These are phyloP conservation scores for Phialemonium atrogriseum DNA, from an alignment of 2,329 filamentous ascomycete genomes.

Conservation along the genomic window DNA sequence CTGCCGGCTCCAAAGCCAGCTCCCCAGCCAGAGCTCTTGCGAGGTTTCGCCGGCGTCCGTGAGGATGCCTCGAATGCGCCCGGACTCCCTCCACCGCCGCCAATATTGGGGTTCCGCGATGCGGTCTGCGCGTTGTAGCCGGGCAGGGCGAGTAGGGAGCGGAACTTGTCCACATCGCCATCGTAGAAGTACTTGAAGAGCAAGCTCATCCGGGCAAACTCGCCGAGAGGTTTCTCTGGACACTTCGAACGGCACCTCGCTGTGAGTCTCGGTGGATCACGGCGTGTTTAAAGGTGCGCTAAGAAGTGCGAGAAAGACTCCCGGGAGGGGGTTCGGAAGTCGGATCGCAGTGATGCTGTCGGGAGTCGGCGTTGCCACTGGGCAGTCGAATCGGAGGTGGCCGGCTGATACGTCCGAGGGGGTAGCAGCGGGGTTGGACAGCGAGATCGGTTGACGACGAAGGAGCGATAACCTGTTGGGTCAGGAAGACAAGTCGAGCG, in stretches of 20 bases:
- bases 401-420: background rate
- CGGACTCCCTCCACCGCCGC: constrained; percentile 23
- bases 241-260: constrained; percentile 61
- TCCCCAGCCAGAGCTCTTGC: constrained; percentile 43
- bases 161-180: constrained; percentile 95
- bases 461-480: background rate
- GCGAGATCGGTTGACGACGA: background rate
- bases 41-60: constrained; percentile 37
- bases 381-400: background rate
- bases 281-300: constrained; percentile 80
- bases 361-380: constrained; percentile 12
- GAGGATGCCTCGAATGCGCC: constrained; percentile 39
- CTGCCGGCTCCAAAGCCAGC: constrained; percentile 34
- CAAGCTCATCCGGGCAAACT: constrained; percentile 71
- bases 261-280: constrained; percentile 76
- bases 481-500: background rate
- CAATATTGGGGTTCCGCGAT: constrained; percentile 44
- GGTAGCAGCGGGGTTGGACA: background rate
- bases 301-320: constrained; percentile 25
- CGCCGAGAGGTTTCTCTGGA: constrained; percentile 36
- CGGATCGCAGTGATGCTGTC: constrained; percentile 5
- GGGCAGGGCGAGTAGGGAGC: constrained; percentile 72
- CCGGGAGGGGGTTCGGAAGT: constrained; percentile 7
- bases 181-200: constrained; percentile 96
- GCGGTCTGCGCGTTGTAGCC: constrained; percentile 46